Evolutionary conservation across 2,329 filamentous ascomycete genomes (phyloP).

Genomic region (Penicillium griseofulvum): DNA sequence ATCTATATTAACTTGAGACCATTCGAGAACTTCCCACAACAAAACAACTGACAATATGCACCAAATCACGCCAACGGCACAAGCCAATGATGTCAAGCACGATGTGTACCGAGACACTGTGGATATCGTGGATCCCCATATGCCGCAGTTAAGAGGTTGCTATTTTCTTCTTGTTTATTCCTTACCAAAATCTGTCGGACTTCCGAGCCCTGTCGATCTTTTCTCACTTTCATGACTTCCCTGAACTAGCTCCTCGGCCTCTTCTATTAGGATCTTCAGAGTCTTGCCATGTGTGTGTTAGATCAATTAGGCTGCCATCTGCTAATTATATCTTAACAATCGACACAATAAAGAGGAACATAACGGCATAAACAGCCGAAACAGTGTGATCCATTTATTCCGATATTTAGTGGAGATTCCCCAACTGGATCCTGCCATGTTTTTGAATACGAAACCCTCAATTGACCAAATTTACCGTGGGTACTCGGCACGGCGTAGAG

Average conservation of each 20-base stretch:
- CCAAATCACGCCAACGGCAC: neutral
- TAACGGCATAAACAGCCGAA: neutral
- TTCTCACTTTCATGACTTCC: neutral
- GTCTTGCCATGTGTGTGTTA: neutral
- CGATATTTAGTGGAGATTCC: neutral
- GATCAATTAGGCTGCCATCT: neutral
- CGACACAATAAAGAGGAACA: neutral
- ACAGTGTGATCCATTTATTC: neutral
- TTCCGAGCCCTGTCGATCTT: conserved; percentile 3
- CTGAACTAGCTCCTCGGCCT: neutral
- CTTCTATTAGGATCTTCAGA: neutral
- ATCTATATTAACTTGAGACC: neutral
- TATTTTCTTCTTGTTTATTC: neutral
- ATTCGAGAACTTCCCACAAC: neutral
- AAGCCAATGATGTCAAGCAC: conserved; percentile 1
- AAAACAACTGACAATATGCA: neutral
- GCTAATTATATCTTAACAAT: neutral
- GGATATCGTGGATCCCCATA: neutral
- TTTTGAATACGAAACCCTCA: neutral
- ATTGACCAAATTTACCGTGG: neutral
- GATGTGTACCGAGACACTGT: conserved; percentile 5
- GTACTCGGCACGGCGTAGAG: neutral
- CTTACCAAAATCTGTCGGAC: neutral
- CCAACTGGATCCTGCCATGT: neutral
- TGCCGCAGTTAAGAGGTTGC: conserved; percentile 1